Evolutionary conservation across 2,329 filamentous ascomycete species (phyloP).

Genomic region (Nigrospora sphaerica): DNA sequence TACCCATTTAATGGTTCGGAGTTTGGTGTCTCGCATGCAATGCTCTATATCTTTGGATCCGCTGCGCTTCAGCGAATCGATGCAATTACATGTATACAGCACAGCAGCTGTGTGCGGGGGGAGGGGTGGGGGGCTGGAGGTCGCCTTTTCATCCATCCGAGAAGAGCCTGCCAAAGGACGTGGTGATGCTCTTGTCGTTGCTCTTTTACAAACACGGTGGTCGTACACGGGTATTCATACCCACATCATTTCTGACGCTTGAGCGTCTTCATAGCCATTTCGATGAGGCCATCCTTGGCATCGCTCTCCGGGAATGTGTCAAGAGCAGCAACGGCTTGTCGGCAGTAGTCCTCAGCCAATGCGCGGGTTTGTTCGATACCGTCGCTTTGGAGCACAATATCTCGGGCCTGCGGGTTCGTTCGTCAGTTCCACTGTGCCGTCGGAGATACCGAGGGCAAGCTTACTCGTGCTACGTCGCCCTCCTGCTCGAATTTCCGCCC

Average conservation of each 20-base stretch:
- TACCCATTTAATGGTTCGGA: too few relatives aligned
- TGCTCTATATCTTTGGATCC: too few relatives aligned
- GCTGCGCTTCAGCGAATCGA: too few relatives aligned
- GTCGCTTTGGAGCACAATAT: conserved; percentile 74
- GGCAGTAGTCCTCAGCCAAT: conserved; percentile 83
- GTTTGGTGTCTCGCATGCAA: too few relatives aligned
- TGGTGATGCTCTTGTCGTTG: conserved; percentile 1
- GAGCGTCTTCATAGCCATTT: conserved; percentile 92
- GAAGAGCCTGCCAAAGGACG: not conserved
- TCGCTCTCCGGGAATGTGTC: conserved; percentile 84
- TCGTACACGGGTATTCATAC: too few relatives aligned
- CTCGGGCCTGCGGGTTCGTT: conserved; percentile 59
- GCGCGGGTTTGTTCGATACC: conserved; percentile 89
- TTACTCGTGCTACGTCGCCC: conserved; percentile 79
- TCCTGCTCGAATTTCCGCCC: conserved; percentile 81
- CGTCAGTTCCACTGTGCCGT: conserved; percentile 3
- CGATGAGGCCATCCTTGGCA: conserved; percentile 81
- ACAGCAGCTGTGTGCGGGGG: too few relatives aligned
- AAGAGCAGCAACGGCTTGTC: conserved; percentile 82
- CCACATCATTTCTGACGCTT: conserved; percentile 68
- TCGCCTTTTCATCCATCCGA: too few relatives aligned
- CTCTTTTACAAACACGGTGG: too few relatives aligned
- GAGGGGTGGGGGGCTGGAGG: too few relatives aligned
- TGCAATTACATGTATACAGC: too few relatives aligned
- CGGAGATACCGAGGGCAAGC: conserved; percentile 20